Percentiles rank a stretch among this genome's conserved stretches.
Evolutionary conservation across 495 filamentous ascomycete genomes (phyloP).

Genomic region (Penicillium flavigenum): DNA sequence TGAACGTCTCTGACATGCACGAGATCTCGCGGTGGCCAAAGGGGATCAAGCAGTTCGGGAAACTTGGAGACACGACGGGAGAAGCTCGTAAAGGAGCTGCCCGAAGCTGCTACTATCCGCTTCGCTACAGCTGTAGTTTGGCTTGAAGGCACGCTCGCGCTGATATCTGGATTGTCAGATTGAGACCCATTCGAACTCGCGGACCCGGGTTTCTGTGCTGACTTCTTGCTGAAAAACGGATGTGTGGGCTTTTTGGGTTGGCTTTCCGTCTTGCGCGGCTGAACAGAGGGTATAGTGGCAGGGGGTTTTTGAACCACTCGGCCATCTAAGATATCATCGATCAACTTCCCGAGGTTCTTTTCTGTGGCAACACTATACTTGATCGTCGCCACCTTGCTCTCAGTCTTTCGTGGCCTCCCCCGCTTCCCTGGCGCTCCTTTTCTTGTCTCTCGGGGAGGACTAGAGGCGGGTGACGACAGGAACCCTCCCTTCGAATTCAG

Average conservation of each 20-base stretch:
- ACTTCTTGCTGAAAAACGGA: conserved; percentile 71
- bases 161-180: background rate
- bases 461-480: conserved; percentile 47
- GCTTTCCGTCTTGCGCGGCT: conserved; percentile 22
- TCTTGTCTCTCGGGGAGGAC: conserved; percentile 24
- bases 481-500: conserved; percentile 58
- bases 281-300: conserved; percentile 2
- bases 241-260: conserved; percentile 63
- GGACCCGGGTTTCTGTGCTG: conserved; percentile 16
- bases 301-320: conserved; percentile 10
- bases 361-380: conserved; percentile 40
- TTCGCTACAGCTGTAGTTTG: conserved; percentile 14
- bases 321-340: conserved; percentile 52
- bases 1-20: conserved; percentile 49
- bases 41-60: conserved; percentile 58
- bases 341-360: conserved; percentile 41
- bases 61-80: conserved; percentile 48
- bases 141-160: conserved; percentile 15
- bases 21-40: conserved; percentile 70
- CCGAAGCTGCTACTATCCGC: conserved; percentile 6
- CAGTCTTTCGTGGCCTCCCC: conserved; percentile 21
- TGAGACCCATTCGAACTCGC: background rate
- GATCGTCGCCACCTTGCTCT: conserved; percentile 40
- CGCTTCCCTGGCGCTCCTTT: conserved; percentile 25
- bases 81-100: conserved; percentile 21